These are phyloP conservation scores for Coniochaeta sp. DNA, from an alignment of 2,329 filamentous ascomycete genomes.

Conservation along the genomic window DNA sequence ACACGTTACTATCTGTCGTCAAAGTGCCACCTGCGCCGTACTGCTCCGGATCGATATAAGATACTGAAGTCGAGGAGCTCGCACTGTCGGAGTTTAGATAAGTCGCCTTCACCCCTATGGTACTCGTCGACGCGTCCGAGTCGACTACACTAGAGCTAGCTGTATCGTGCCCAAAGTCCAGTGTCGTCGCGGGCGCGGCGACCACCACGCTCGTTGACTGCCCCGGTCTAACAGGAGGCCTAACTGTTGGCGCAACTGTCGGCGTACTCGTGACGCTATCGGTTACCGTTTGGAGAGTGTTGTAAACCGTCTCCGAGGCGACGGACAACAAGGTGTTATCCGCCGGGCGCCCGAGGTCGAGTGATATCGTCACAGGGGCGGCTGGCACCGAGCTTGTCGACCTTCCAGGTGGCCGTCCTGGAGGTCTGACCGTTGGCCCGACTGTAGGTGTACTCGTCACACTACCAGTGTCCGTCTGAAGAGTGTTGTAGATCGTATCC, in stretches of 20 bases:
- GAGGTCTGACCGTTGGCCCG: not conserved
- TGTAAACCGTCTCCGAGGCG: not conserved
- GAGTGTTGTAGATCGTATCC: not conserved
- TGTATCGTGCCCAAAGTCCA: not conserved
- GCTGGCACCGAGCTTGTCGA: not conserved
- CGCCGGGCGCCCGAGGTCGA: not conserved
- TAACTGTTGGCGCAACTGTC: not conserved
- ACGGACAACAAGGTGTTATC: not conserved
- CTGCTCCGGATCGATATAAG: slow-evolving; percentile 8
- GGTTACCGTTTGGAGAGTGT: not conserved
- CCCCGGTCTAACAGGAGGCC: not conserved
- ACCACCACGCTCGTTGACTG: not conserved
- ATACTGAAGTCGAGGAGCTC: not conserved
- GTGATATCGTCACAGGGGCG: not conserved
- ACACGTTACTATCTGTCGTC: slow-evolving; percentile 11
- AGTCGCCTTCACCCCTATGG: not conserved
- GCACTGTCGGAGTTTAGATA: not conserved
- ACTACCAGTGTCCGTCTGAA: not conserved
- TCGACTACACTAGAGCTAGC: not conserved
- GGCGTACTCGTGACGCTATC: not conserved
- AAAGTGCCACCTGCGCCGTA: slow-evolving; percentile 8
- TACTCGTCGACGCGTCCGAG: not conserved
- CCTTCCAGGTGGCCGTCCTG: not conserved
- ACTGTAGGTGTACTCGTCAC: not conserved
- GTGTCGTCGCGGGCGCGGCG: not conserved